Percentiles rank a stretch among this genome's conserved stretches.
phyloP scores from a whole-genome alignment of 2,329 filamentous ascomycete genomes.

The Mycosphaerelloides madeirae region DNA sequence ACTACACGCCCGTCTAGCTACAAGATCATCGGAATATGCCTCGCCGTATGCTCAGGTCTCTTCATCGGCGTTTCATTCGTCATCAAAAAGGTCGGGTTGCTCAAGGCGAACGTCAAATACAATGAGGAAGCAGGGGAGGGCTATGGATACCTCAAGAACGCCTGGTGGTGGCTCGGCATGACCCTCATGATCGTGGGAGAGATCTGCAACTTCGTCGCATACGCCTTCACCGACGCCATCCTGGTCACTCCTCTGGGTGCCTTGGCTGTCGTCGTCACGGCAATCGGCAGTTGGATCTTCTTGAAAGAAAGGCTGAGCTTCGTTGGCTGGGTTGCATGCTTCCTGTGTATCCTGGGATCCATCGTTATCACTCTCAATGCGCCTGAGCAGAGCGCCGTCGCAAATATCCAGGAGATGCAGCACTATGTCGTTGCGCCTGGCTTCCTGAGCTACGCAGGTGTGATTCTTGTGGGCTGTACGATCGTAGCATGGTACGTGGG shows the following conservation, averaged over 20 bases:
- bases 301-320: conserved; percentile 92
- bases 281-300: conserved; percentile 87
- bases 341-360: conserved; percentile 88
- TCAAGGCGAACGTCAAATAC: conserved; percentile 94
- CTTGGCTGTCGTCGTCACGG: conserved; percentile 85
- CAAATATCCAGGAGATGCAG: conserved; percentile 89
- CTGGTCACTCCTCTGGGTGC: conserved; percentile 89
- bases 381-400: conserved; percentile 76
- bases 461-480: conserved; percentile 68
- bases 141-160: conserved; percentile 94
- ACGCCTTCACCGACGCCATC: conserved; percentile 94
- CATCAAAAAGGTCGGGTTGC: conserved; percentile 84
- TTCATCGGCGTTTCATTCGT: conserved; percentile 97
- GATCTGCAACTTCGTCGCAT: conserved; percentile 94
- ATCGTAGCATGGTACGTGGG: conserved; percentile 75
- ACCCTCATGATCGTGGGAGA: conserved; percentile 94
- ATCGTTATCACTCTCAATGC: conserved; percentile 94
- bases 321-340: conserved; percentile 93
- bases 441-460: conserved; percentile 77
- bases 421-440: conserved; percentile 78
- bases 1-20: conserved; percentile 54
- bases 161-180: conserved; percentile 95
- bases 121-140: conserved; percentile 93
- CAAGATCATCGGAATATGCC: conserved; percentile 79
- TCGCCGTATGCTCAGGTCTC: conserved; percentile 80